These are phyloP conservation scores for Pseudohalonectria lignicola DNA, from an alignment of 2,329 filamentous ascomycete genomes.

Conservation along the genomic window DNA sequence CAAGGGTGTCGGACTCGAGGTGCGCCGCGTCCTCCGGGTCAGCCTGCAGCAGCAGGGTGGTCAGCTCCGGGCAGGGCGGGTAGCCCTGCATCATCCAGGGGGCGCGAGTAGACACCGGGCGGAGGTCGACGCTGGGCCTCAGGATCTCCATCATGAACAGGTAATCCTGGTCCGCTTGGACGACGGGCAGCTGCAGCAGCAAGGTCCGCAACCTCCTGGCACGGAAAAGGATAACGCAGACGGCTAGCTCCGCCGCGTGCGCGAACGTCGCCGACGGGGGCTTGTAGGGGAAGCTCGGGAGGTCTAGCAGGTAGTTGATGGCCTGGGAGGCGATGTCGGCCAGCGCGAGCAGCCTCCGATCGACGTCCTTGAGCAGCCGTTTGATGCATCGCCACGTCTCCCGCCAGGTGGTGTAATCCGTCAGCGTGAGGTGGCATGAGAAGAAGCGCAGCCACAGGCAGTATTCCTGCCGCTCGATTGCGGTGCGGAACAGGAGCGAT, in stretches of 20 bases:
- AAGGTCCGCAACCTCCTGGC: neutral
- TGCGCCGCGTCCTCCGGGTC: slow-evolving; percentile 12
- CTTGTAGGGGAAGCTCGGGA: slow-evolving; percentile 10
- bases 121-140: neutral
- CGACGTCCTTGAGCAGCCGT: slow-evolving; percentile 7
- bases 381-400: slow-evolving; percentile 8
- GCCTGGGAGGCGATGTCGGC: neutral
- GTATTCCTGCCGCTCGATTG: slow-evolving; percentile 8
- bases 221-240: neutral
- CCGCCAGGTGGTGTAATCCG: slow-evolving; percentile 7
- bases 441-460: slow-evolving; percentile 11
- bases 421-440: slow-evolving; percentile 14
- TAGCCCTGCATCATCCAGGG: too few relatives aligned
- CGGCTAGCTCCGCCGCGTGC: too few relatives aligned
- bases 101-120: too few relatives aligned
- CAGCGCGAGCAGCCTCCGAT: neutral
- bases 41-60: slow-evolving; percentile 13
- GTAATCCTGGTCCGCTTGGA: slow-evolving; percentile 7
- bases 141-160: slow-evolving; percentile 5
- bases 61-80: slow-evolving; percentile 10
- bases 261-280: slow-evolving; percentile 13
- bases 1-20: slow-evolving; percentile 10
- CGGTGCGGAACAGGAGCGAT: slow-evolving; percentile 13
- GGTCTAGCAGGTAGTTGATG: slow-evolving; percentile 1
- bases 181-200: neutral